Evolutionary conservation across 164 flowering plant genomes (phyloP).

Genomic region (Taxillus chinensis): DNA sequence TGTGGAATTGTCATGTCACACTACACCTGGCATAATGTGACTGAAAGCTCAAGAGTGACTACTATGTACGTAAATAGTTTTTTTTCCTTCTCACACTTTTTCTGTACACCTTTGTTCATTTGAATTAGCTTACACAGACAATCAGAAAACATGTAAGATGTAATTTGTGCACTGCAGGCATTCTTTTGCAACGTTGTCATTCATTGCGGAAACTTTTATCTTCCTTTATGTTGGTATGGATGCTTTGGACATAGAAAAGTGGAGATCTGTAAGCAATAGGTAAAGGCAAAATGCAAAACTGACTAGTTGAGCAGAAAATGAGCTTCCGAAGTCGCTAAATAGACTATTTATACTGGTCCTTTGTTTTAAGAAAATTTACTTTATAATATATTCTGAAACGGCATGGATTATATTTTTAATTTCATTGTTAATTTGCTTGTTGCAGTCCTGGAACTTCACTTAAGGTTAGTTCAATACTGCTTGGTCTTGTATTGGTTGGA

Average conservation of each 20-base stretch:
- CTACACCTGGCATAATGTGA: constrained; percentile 53
- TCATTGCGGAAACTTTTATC: constrained; percentile 36
- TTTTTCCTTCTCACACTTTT: not conserved
- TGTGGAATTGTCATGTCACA: constrained; percentile 63
- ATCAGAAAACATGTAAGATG: no score
- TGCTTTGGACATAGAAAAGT: constrained; percentile 48
- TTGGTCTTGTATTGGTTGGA: constrained; percentile 34
- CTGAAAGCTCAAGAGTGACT: constrained; percentile 40
- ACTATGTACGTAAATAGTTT: constrained; percentile 26
- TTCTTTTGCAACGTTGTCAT: constrained; percentile 42
- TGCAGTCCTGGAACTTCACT: constrained; percentile 42
- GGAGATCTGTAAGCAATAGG: constrained; percentile 31
- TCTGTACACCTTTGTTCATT: not conserved
- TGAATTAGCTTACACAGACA: not conserved
- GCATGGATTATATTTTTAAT: not conserved
- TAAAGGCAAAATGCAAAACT: constrained; percentile 1
- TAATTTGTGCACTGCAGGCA: constrained; percentile 22
- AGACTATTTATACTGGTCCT: not conserved
- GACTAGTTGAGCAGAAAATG: not conserved
- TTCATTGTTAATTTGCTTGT: constrained; percentile 4
- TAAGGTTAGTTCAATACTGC: constrained; percentile 31
- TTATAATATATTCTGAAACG: not conserved
- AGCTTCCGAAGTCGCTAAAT: not conserved
- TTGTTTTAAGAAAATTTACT: no score
- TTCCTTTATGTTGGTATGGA: constrained; percentile 56